Evolutionary conservation across 169 alveolate genomes (phyloP), one percentile per base, ranked within the genome.

Genomic region (Amoebophrya sp.): DNA sequence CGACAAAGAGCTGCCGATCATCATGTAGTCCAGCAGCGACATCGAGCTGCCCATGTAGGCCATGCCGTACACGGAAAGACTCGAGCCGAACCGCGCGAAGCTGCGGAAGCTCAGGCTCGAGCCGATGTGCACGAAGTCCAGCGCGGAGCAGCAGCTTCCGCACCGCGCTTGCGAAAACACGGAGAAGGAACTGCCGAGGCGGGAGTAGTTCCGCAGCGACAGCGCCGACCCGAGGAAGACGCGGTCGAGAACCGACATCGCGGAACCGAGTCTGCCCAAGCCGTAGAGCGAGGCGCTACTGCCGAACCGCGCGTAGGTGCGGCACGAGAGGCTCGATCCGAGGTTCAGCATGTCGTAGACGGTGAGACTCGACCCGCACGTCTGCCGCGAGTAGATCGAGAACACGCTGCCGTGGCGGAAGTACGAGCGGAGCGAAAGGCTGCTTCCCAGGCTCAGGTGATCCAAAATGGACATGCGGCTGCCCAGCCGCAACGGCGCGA

Each of bases 401-500:
- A 88, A 40, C 31, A 20, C 5, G 58, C 69, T 40, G 40, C 90
- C 90, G 29, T 18, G 69, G 0, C 90, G 48, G 40, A 42, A 13
- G 67, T 39, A 39, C 29, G 40, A 4, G 39, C 90, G 91, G 26
- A 50, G 31, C 0, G 42, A 26, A 40, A 88, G 41, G 15, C 48
- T 10, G 58, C 45, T 31, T 13, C 89, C 93, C 42, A 58, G 40
- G 87, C 18, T n/a, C 42, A 89, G 7, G 48, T 40, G 45, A 58
- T 91, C 92, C 40, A 50, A 31, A 2, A 45, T 41, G 10, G 87
- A 45, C n/a, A 89, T 58, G 1, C 50, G 39, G 31, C 67, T 31
- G 40, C 90, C 93, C 0, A n/a, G 4, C 39, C 91, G 45, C 0
- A 90, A 89, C 20, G 39, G 45, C 23, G 88, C 91, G 42, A 20